Base-by-base conservation (phyloP, 2,329 filamentous ascomycete species). In the Cordyceps tenuipes region DNA sequence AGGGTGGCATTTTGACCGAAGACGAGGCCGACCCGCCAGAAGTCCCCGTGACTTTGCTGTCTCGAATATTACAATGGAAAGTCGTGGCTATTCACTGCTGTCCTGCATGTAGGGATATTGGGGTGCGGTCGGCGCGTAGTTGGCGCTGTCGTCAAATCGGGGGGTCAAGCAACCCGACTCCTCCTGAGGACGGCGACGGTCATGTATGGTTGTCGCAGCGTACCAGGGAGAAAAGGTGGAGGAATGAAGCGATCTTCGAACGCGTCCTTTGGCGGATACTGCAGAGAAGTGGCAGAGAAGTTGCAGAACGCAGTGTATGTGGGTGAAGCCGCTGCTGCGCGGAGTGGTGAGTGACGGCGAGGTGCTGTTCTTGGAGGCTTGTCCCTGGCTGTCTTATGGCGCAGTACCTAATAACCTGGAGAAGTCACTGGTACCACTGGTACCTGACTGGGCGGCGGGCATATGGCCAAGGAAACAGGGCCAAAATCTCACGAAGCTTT, bases 1-100 rank as follows among this genome's bases (percentile, higher is more conserved):
- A 74, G 71, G 68, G 70, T 68, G 71, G 65, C 67, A 66, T 66
- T 63, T 66, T 66, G 69, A 70, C 74, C 74, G 71, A 69, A 64
- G 64, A 62, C 63, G 71, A 72, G 70, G 72, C 72, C 68, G 68
- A 64, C 68, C 67, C 68, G 67, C 71, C 69, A 65, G 66, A 63
- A 63, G 65, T 64, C 66, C 65, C 67, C 68, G 67, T 62, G 66
- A 51, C n/a, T 47, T 9, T 29, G 12, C 29, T 19, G 10, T 49
- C 39, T 48, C 5, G 31, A 31, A 49, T 50, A 54, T 23, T 49
- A 29, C 29, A 49, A 17, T 17, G 23, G 34, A 23, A 19, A 2
- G 23, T 34, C 3, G 34, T 43, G 21, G 19, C 21, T 60, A 31
- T 43, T 19, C 43, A 47, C 23, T 54, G 57, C 41, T 41, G 17